Percentiles rank a stretch among this genome's conserved stretches.
Evolutionary conservation across 257 asterid genomes (phyloP).

Genomic region (Paraleonurus japonicus): DNA sequence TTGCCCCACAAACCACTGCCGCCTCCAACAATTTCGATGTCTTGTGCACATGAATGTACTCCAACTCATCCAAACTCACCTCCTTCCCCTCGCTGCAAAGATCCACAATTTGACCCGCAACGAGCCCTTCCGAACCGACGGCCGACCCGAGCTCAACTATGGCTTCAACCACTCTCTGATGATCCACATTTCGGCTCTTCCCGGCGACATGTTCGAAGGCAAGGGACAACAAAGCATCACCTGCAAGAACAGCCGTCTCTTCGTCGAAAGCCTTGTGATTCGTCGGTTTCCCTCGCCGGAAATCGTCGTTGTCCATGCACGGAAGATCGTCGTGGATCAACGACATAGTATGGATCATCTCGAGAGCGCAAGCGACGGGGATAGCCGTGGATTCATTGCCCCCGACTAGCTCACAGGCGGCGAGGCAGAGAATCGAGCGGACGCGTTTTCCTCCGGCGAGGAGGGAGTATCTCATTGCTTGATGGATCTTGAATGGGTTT

Average conservation of each 20-base stretch:
- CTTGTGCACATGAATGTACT: slow-evolving; percentile 66
- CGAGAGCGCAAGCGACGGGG: slow-evolving; percentile 61
- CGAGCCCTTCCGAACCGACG: slow-evolving; percentile 60
- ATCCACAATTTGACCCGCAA: slow-evolving; percentile 68
- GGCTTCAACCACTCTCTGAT: slow-evolving; percentile 39
- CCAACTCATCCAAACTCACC: slow-evolving; percentile 44
- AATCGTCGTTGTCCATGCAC: slow-evolving; percentile 67
- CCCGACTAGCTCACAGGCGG: slow-evolving; percentile 61
- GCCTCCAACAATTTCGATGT: slow-evolving; percentile 74
- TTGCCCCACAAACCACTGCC: slow-evolving; percentile 69
- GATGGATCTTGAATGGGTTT: slow-evolving; percentile 50
- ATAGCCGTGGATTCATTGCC: slow-evolving; percentile 48
- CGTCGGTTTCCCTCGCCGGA: slow-evolving; percentile 64
- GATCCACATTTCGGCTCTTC: slow-evolving; percentile 31
- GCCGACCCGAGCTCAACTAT: slow-evolving; percentile 56
- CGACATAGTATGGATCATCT: slow-evolving; percentile 81
- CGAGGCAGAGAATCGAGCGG: slow-evolving; percentile 62
- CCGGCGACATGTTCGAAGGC: slow-evolving; percentile 61
- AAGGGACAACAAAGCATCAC: slow-evolving; percentile 63
- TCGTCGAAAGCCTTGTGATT: slow-evolving; percentile 64
- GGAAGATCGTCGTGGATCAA: slow-evolving; percentile 77
- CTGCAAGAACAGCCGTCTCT: slow-evolving; percentile 61
- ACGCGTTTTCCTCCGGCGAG: slow-evolving; percentile 70
- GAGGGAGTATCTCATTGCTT: slow-evolving; percentile 72
- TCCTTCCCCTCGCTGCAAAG: slow-evolving; percentile 50